Evolutionary conservation across 495 filamentous ascomycete species (phyloP), one percentile per base, ranked within the genome.

Genomic region (Hypoxylon fragiforme): DNA sequence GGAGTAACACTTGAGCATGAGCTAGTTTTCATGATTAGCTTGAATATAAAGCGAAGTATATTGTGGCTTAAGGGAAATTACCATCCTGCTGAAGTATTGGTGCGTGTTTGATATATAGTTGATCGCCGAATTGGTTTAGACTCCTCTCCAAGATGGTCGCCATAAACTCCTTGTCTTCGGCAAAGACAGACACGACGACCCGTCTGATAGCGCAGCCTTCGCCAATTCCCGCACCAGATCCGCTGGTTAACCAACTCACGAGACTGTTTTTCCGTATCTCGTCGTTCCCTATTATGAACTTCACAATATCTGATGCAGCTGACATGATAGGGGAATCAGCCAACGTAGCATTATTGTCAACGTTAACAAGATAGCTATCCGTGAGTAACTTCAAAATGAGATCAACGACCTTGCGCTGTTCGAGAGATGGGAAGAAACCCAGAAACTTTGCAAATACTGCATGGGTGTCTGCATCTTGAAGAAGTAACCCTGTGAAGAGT

Each of bases 41-140:
- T 30, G 30, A 9, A 38, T 37, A 37, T 20, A 12, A 37, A 16
- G 14, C 20, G 21, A 30, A 50, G 13, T 19, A 28, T n/a, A n/a
- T n/a, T n/a, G 35, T 20, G 12, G 14, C 32, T 30, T 18, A 3
- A 41, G n/a, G 11, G 30, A 70, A 70, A 49, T 58, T 62, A 89
- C 90, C 88, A 81, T 97, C 90, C 78, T 99, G 94, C 56, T 89
- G 85, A 26, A 90, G 65, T 15, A 87, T 81, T 2, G 91, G 86
- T 3, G 86, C 83, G 66, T 96, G 90, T 50, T 85, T 88, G 60
- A 97, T 91, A 62, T 86, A 92, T 28, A 97, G 74, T 44, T 88
- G 84, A 58, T 97, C 92, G 8, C 86, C 88, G 64, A 96, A 96
- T 28, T 88, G 79, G 39, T 73, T 71, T 19, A 96, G 73, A 42